Evolutionary conservation across 306 rosid genomes (phyloP), one percentile per base, ranked within the genome.

Genomic region (Glycyrrhiza uralensis): DNA sequence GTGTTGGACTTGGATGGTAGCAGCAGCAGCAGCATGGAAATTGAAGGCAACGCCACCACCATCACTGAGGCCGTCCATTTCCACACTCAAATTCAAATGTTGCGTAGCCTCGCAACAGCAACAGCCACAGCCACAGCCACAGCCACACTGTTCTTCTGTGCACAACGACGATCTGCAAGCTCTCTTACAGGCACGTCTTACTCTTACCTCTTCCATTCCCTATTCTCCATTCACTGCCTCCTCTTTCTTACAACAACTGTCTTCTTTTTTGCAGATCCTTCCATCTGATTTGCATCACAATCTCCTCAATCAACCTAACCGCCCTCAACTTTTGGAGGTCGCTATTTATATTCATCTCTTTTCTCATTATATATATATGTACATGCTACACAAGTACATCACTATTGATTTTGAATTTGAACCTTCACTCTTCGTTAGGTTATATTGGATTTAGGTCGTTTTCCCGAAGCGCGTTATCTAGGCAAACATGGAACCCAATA

Each of bases 381-480:
- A 38, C 2, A 8, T 38, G 14, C 14, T 38, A 1, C 14, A 10
- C 14, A 10, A 38, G 3, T 32, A 32, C 36, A 32, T 2, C 36
- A 20, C 10, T 22, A 22, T 12, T 51, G 11, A 19, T 54, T 13
- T 28, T 60, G 29, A 60, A 33, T 15, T 23, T 38, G 12, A 28
- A 22, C 33, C 6, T 58, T 69, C 24, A 4, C 12, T 26, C 7
- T 33, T 46, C 13, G n/a, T 52, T 32, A 88, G 93, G 89, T 88
- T 72, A 56, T 82, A 77, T 77, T 86, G 86, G 93, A 88, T 80
- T 78, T 88, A 71, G 93, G 89, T 17, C 86, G 93, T 54, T 67
- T 77, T 35, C 93, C 90, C 4, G 89, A 86, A 69, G 93, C 90
- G 51, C 86, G 90, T n/a, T 88, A 86, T 78, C 76, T 77, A 2